phyloP scores from a whole-genome alignment of 495 filamentous ascomycete genomes.

The Monascus purpureus region DNA sequence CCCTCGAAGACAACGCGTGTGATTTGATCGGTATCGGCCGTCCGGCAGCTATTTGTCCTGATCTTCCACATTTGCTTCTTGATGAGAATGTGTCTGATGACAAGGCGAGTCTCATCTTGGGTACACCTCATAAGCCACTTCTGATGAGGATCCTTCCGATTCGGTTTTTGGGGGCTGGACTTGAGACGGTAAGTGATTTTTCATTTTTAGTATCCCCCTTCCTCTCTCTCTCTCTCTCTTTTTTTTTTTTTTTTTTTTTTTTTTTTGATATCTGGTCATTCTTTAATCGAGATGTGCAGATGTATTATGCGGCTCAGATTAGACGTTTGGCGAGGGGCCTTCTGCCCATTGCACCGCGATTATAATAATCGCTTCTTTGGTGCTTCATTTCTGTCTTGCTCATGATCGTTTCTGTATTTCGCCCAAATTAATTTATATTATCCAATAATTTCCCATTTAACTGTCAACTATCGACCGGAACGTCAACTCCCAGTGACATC shows the following conservation, averaged over 20 bases:
- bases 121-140: too few species aligned
- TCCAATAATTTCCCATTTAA: too few species aligned
- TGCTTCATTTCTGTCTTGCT: too few species aligned
- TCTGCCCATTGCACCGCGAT: not conserved
- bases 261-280: too few species aligned
- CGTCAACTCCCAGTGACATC: too few species aligned
- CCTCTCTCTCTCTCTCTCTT: not conserved
- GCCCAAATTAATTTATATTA: too few species aligned
- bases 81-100: slow-evolving; percentile 36
- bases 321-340: not conserved
- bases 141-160: not conserved
- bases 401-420: too few species aligned
- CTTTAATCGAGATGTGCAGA: too few species aligned
- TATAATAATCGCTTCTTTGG: too few species aligned
- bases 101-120: slow-evolving; percentile 16
- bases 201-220: not conserved
- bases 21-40: slow-evolving; percentile 44
- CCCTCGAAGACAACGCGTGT: slow-evolving; percentile 37
- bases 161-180: not conserved
- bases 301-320: not conserved
- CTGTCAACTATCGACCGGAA: too few species aligned
- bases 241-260: not conserved
- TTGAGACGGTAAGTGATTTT: not conserved
- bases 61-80: slow-evolving; percentile 35
- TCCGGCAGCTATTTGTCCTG: slow-evolving; percentile 35